These are phyloP conservation scores for Xylaria multiplex DNA, from an alignment of 2,329 filamentous ascomycete genomes.

Conservation along the genomic window DNA sequence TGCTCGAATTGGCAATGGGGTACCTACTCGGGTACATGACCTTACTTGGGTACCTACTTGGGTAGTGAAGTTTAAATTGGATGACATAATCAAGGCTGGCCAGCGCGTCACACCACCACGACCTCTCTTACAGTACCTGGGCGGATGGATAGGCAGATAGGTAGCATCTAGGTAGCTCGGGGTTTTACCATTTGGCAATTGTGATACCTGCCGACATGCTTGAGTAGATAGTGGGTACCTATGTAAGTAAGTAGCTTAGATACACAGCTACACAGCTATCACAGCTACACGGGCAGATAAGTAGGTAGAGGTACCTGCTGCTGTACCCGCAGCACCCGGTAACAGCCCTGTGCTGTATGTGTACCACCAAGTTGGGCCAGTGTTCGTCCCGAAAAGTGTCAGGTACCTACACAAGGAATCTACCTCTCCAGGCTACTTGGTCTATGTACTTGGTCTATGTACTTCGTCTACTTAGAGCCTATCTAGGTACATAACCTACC, in stretches of 20 bases:
- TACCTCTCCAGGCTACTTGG: too few species aligned
- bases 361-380: not conserved
- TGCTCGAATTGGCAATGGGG: not conserved
- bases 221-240: too few species aligned
- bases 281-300: too few species aligned
- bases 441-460: too few species aligned
- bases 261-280: too few species aligned
- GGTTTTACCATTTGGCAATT: not conserved
- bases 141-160: too few species aligned
- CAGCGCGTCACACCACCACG: conserved; percentile 9
- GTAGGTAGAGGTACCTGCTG: not conserved
- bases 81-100: conserved; percentile 17
- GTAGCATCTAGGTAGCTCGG: conserved; percentile 9
- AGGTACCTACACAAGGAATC: too few species aligned
- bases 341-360: conserved; percentile 2
- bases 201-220: not conserved
- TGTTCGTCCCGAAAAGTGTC: too few species aligned
- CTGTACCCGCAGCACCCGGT: conserved; percentile 8
- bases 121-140: too few species aligned
- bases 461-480: not conserved
- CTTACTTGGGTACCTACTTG: too few species aligned
- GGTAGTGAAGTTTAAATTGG: not conserved
- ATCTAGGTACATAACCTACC: not conserved
- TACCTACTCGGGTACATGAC: too few species aligned
- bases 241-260: too few species aligned